Evolutionary conservation across 2,329 filamentous ascomycete species (phyloP).

Genomic region (Paecilomyces formosus): DNA sequence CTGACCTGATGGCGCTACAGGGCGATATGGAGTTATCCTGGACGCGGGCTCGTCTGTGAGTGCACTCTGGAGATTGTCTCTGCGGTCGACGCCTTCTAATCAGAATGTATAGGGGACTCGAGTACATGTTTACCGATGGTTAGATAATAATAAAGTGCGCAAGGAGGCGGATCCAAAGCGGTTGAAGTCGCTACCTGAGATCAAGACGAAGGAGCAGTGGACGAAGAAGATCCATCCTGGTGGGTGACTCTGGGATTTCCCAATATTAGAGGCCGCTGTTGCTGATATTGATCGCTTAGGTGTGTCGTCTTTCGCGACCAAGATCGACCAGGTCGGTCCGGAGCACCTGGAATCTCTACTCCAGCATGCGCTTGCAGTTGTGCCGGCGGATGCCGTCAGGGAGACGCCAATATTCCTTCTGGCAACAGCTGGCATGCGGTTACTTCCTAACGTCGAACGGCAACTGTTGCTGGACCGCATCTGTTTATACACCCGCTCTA

Average conservation of each 20-base stretch:
- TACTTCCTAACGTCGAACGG: constrained; percentile 69
- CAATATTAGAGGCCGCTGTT: not conserved
- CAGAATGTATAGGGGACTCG: constrained; percentile 61
- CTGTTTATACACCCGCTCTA: constrained; percentile 70
- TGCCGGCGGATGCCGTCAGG: constrained; percentile 67
- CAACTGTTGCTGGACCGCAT: constrained; percentile 66
- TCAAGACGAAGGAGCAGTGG: constrained; percentile 79
- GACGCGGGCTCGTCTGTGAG: constrained; percentile 87
- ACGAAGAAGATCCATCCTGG: constrained; percentile 92
- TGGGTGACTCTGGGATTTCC: constrained; percentile 18
- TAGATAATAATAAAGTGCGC: constrained; percentile 63
- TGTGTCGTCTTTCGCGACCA: constrained; percentile 80
- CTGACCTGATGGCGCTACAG: constrained; percentile 21
- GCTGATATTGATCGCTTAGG: constrained; percentile 29
- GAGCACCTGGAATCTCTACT: constrained; percentile 76
- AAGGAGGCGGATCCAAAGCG: constrained; percentile 53
- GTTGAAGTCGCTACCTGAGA: constrained; percentile 63
- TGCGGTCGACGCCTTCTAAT: constrained; percentile 6
- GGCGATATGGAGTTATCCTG: constrained; percentile 84
- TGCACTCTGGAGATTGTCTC: constrained; percentile 5
- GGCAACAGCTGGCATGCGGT: constrained; percentile 89
- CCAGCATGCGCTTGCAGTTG: constrained; percentile 69
- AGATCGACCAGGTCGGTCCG: constrained; percentile 66
- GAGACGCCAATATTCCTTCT: constrained; percentile 92
- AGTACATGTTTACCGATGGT: constrained; percentile 90